phyloP scores from a whole-genome alignment of 805 yeast species.

The Scheffersomyces ergatensis region DNA sequence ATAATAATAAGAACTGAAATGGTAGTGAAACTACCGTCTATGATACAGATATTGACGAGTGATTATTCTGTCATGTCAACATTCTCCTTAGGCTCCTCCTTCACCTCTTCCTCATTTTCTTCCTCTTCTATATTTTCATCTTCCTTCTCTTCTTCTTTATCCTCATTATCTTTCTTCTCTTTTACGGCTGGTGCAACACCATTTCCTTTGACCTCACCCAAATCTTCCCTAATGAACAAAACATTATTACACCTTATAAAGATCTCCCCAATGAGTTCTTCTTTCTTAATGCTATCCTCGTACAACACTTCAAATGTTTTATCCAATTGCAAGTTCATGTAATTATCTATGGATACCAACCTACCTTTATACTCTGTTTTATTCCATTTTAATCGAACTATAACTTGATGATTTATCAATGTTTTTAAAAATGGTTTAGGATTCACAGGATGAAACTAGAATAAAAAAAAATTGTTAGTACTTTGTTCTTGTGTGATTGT shows the following conservation, averaged over 20 bases:
- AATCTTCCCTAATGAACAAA: slow-evolving; percentile 61
- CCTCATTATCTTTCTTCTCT: not conserved
- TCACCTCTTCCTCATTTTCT: not conserved
- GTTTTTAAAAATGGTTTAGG: slow-evolving; percentile 89
- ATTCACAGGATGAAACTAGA: slow-evolving; percentile 60
- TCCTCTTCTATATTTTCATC: not conserved
- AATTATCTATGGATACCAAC: slow-evolving; percentile 79
- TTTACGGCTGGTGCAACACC: not conserved
- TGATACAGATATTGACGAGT: no score
- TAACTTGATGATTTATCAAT: slow-evolving; percentile 65
- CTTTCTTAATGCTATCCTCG: slow-evolving; percentile 41
- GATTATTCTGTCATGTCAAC: not conserved
- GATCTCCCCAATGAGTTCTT: slow-evolving; percentile 61
- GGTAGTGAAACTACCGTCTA: no score
- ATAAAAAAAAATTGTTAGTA: slow-evolving; percentile 4
- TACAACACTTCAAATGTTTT: slow-evolving; percentile 49
- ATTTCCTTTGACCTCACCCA: not conserved
- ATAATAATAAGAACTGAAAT: no score
- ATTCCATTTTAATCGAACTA: slow-evolving; percentile 87
- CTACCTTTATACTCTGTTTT: slow-evolving; percentile 82
- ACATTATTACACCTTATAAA: slow-evolving; percentile 92
- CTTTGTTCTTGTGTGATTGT: not conserved
- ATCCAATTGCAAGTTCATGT: slow-evolving; percentile 83
- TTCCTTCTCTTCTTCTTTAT: not conserved
- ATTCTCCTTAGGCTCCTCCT: not conserved